Conservation (phyloP, 371 early-diverging fungal genomes). For the Aphelidium insulamus region DNA sequence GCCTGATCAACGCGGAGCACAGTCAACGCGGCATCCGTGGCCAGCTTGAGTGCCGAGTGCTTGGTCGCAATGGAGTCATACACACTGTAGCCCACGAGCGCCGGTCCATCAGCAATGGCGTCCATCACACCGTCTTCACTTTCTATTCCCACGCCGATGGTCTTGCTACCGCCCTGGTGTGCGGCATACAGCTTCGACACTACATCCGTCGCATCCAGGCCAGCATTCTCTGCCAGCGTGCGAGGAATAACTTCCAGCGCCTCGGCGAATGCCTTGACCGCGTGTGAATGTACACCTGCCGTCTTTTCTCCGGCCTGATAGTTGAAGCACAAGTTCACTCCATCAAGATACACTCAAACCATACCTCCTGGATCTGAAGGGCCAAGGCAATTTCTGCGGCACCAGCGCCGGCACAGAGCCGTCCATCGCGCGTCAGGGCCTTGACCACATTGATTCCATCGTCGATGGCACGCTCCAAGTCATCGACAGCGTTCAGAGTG, state of each 20-base stretch:
- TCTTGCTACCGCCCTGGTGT: constrained; percentile 31
- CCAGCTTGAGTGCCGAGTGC: constrained; percentile 64
- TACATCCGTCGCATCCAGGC: constrained; percentile 82
- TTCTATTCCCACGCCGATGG: constrained; percentile 59
- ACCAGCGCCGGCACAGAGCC: constrained; percentile 85
- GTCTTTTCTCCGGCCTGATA: no score
- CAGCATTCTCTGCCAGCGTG: constrained; percentile 89
- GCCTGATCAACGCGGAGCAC: constrained; percentile 87
- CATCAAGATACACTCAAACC: no score
- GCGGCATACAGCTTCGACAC: constrained; percentile 82
- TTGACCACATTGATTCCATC: constrained; percentile 95
- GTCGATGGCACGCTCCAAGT: constrained; percentile 92
- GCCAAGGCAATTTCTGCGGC: constrained; percentile 87
- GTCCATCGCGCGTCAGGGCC: constrained; percentile 67
- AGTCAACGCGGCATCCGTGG: constrained; percentile 81
- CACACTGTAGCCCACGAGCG: constrained; percentile 27
- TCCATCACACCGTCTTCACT: constrained; percentile 8
- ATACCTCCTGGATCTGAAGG: constrained; percentile 13
- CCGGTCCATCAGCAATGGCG: background rate
- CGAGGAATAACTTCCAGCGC: constrained; percentile 87
- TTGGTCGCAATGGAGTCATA: constrained; percentile 62
- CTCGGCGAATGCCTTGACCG: constrained; percentile 88
- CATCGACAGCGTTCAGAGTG: constrained; percentile 91
- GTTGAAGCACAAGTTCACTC: no score
- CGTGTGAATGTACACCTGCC: constrained; percentile 84